Evolutionary conservation across 306 rosid genomes (phyloP), one percentile per base, ranked within the genome.

Genomic region (Styphnolobium japonicum): DNA sequence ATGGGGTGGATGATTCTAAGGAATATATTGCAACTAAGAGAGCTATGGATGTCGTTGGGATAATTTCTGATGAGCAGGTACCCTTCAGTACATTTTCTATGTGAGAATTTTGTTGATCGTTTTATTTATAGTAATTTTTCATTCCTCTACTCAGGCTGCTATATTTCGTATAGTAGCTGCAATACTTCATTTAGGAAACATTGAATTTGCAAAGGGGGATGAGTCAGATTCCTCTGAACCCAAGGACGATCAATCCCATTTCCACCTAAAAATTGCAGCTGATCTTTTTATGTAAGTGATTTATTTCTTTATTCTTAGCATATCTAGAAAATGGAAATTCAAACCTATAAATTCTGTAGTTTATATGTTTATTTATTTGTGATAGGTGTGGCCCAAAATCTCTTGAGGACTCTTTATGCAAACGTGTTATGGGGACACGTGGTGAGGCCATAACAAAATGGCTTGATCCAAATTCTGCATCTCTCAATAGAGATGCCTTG

Each of bases 21-120:
- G 92, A 90, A 83, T 90, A 90, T 58, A 70, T 87, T 55, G 60
- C 80, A 6, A 90, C 94, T 76, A 90, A 89, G 79, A 87, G 81
- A 39, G 94, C 94, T 37, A 90, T 90, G 94, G 89, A 83, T 60
- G 85, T 88, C 79, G 94, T 90, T 73, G 92, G 94, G 64, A 90
- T 90, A 34, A 86, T 82, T 73, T 83, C 84, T 69, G 67, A 78
- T 60, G 95, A 90, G 82, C 95, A 90, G 91, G 95, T 90, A 52
- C 52, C 27, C 15, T 71, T 83, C 73, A 83, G 52, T 53, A 53
- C 73, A 48, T 62, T 72, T 57, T 39, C 48, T 53, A 65, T 15
- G 4, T 5, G 53, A 23, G 15, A 55, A 42, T 73, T 43, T 62
- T 73, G 39, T 14, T 33, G 21, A 36, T 19, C 48, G 53, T 33